A percentile compares a stretch with the other conserved stretches of the same genome.
These are phyloP conservation scores for Chaetoscypha palmicola DNA, from an alignment of 2,329 filamentous ascomycete species.

Conservation along the genomic window DNA sequence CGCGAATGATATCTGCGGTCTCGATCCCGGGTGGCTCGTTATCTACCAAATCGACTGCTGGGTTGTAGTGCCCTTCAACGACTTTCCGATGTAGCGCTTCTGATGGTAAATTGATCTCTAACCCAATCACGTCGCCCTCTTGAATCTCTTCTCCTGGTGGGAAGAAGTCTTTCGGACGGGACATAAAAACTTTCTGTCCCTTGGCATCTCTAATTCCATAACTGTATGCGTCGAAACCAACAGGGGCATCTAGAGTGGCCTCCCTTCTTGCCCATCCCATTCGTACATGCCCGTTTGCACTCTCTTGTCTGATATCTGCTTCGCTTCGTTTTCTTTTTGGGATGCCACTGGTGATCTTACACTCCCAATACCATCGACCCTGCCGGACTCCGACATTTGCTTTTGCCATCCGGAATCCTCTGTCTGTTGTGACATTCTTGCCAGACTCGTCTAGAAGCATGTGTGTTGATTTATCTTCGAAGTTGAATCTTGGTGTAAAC, in stretches of 20 bases:
- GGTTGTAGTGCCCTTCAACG: conserved; percentile 81
- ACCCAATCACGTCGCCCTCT: conserved; percentile 88
- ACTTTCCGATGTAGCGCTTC: conserved; percentile 82
- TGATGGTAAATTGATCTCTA: conserved; percentile 86
- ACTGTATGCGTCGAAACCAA: conserved; percentile 86
- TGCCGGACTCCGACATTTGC: conserved; percentile 87
- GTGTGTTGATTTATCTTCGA: conserved; percentile 81
- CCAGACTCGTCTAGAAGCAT: conserved; percentile 75
- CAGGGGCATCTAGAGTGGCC: conserved; percentile 73
- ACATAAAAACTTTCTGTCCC: conserved; percentile 90
- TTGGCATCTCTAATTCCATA: conserved; percentile 86
- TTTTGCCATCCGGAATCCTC: conserved; percentile 85
- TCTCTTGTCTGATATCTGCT: conserved; percentile 16
- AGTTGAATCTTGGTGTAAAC: conserved; percentile 77
- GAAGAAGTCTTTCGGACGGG: conserved; percentile 85
- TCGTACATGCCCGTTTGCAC: conserved; percentile 54
- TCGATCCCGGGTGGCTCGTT: conserved; percentile 41
- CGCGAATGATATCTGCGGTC: conserved; percentile 80
- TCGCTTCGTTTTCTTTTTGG: conserved; percentile 32
- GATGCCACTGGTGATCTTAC: conserved; percentile 76
- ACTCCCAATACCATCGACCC: conserved; percentile 90
- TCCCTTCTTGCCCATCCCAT: conserved; percentile 82
- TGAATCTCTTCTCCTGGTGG: conserved; percentile 69
- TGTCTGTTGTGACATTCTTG: conserved; percentile 76
- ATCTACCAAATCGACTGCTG: conserved; percentile 66